These are phyloP conservation scores for Paraphoma sp. DNA, from an alignment of 2,329 filamentous ascomycete genomes.

Conservation along the genomic window DNA sequence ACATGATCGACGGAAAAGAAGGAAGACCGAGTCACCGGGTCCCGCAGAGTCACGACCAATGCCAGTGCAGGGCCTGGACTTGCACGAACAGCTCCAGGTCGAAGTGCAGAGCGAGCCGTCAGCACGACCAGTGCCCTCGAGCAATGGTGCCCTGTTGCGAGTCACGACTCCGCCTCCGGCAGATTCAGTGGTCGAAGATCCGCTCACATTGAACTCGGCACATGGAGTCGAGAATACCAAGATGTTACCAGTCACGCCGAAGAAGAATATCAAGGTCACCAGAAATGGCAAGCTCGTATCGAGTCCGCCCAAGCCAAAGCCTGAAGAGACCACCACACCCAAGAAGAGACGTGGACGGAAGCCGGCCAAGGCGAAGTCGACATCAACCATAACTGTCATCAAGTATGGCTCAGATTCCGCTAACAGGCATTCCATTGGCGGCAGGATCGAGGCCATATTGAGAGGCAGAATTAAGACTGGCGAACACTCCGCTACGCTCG, in stretches of 20 bases:
- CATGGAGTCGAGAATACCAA: too few relatives aligned
- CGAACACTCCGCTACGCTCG: conserved; percentile 21
- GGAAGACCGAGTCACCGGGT: conserved; percentile 43
- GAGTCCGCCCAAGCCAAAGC: conserved; percentile 36
- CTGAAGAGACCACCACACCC: conserved; percentile 46
- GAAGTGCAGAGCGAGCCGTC: conserved; percentile 19
- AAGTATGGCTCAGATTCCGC: conserved; percentile 63
- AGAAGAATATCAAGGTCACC: conserved; percentile 49
- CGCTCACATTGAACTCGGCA: too few relatives aligned
- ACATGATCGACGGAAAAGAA: conserved; percentile 44
- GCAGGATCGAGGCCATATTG: conserved; percentile 70
- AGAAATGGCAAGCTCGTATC: conserved; percentile 56
- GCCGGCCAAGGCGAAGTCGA: conserved; percentile 30
- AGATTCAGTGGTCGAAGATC: too few relatives aligned
- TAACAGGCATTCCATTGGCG: conserved; percentile 59
- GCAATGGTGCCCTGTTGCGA: neutral
- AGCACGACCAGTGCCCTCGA: neutral
- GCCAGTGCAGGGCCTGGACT: conserved; percentile 14
- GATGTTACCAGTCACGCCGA: conserved; percentile 19
- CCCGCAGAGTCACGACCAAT: neutral
- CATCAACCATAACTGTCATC: conserved; percentile 59
- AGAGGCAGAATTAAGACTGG: conserved; percentile 35
- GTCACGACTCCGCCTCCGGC: neutral
- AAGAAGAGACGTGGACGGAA: conserved; percentile 49
- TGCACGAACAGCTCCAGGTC: conserved; percentile 38